phyloP scores from a whole-genome alignment of 1,284 basidiomycete species.

The Anthracocystis walkeri region DNA sequence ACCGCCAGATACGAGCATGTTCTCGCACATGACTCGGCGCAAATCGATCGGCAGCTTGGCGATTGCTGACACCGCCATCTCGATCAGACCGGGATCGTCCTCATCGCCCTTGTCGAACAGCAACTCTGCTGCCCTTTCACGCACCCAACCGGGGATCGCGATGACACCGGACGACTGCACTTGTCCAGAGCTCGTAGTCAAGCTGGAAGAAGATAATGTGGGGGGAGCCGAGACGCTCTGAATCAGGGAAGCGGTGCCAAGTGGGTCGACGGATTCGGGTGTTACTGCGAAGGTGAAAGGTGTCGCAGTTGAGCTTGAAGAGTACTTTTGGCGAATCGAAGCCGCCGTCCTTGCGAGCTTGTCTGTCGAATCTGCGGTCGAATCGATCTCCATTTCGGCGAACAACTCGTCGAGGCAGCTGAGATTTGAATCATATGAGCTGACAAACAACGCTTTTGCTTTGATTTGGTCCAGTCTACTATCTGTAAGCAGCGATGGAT shows the following conservation, averaged over 20 bases:
- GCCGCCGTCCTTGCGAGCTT: not conserved
- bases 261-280: slow-evolving; percentile 23
- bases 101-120: slow-evolving; percentile 90
- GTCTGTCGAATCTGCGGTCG: not conserved
- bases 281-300: slow-evolving; percentile 38
- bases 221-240: slow-evolving; percentile 25
- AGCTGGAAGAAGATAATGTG: slow-evolving; percentile 11
- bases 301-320: slow-evolving; percentile 24
- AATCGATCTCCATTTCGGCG: slow-evolving; percentile 17
- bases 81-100: slow-evolving; percentile 76
- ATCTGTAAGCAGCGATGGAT: slow-evolving; percentile 35
- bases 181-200: slow-evolving; percentile 28
- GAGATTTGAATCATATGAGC: slow-evolving; percentile 21
- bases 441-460: slow-evolving; percentile 58
- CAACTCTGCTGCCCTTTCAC: slow-evolving; percentile 89
- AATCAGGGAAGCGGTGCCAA: slow-evolving; percentile 36
- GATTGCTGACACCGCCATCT: slow-evolving; percentile 78
- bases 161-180: slow-evolving; percentile 74
- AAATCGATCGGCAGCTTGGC: slow-evolving; percentile 82
- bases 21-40: slow-evolving; percentile 81
- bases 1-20: slow-evolving; percentile 87
- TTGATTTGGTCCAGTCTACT: slow-evolving; percentile 59
- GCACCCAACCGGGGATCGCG: slow-evolving; percentile 91
- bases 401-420: slow-evolving; percentile 23
- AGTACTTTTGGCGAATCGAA: slow-evolving; percentile 16